Base-by-base conservation (phyloP, 2,329 filamentous ascomycete species). In the Tolypocladium tropicale region DNA sequence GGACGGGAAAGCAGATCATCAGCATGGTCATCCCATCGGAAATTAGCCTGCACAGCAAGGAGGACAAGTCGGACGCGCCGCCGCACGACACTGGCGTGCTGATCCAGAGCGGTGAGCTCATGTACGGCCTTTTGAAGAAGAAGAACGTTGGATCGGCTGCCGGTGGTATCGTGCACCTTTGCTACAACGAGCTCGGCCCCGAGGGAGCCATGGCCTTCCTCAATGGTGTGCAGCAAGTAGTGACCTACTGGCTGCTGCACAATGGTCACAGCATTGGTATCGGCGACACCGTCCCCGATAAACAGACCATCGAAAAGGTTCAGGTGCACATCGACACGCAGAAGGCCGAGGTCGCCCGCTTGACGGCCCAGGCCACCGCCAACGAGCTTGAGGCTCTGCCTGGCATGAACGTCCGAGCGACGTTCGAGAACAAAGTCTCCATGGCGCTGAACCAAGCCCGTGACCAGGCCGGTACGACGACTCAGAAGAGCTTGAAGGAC, bases 181-280 rank as follows among this genome's bases (percentile, higher is more conserved):
- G 94, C 69, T 99, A 89, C 81, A 99, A 99, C 68, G 93, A 97
- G 72, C 86, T 94, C 60, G 92, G 94, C 12, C 82, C 88, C 36
- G 84, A 89, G 30, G 88, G 87, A 52, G 89, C 94, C 23, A 93
- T 99, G 77, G 86, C 85, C 59, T 99, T 99, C 78, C 90, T 99
- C 75, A 96, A 96, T 68, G 92, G 92, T 62, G 88, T 90, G 56
- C 95, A 99, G 74, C 86, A 90, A 54, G 90, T 97, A 55, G 89
- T 97, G 64, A 95, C 93, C 68, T 96, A 97, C 74, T 99, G 94
- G 94, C 83, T 99, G 46, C 76, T 97, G 41, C 93, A 99, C 72
- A 88, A 95, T 64, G 94, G 94, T 53, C 94, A 95, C 79, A 96
- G 91, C 73, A 96, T 99, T 62, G 94, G 94, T 75, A 96, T 99